These are phyloP conservation scores for Aegilops umbellulata DNA, from an alignment of 176 grass and related monocot species.

Conservation along the genomic window DNA sequence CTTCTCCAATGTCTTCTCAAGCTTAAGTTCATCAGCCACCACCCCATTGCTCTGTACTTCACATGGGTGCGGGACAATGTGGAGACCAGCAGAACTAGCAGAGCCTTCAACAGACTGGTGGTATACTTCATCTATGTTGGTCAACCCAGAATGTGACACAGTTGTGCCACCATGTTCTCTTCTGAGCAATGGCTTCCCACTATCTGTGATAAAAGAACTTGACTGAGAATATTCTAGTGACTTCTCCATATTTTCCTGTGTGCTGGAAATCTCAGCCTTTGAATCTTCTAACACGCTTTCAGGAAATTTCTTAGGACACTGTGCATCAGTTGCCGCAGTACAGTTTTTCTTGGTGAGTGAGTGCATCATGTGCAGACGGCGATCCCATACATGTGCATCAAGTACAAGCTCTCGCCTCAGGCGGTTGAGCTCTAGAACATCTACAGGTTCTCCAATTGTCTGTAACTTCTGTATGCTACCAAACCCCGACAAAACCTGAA, in stretches of 20 bases:
- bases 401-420: constrained; percentile 61
- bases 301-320: constrained; percentile 37
- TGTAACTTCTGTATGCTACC: constrained; percentile 44
- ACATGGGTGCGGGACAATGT: constrained; percentile 26
- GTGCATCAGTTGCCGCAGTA: constrained; percentile 31
- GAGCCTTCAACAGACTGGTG: constrained; percentile 44
- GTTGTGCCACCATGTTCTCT: constrained; percentile 38
- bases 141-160: constrained; percentile 37
- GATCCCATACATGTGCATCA: constrained; percentile 77
- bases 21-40: constrained; percentile 29
- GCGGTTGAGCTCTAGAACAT: constrained; percentile 84
- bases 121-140: constrained; percentile 41
- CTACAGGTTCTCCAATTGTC: constrained; percentile 38
- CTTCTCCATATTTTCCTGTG: constrained; percentile 18
- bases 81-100: constrained; percentile 28
- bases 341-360: constrained; percentile 62
- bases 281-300: constrained; percentile 29
- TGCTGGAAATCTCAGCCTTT: constrained; percentile 24
- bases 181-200: constrained; percentile 17
- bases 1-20: constrained; percentile 42
- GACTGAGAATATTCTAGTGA: constrained; percentile 28
- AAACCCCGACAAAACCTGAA: constrained; percentile 44
- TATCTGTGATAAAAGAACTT: constrained; percentile 19
- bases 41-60: constrained; percentile 15
- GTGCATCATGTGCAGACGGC: constrained; percentile 61